phyloP scores from a whole-genome alignment of 2,329 filamentous ascomycete genomes.

The Colletotrichum cuscutae region DNA sequence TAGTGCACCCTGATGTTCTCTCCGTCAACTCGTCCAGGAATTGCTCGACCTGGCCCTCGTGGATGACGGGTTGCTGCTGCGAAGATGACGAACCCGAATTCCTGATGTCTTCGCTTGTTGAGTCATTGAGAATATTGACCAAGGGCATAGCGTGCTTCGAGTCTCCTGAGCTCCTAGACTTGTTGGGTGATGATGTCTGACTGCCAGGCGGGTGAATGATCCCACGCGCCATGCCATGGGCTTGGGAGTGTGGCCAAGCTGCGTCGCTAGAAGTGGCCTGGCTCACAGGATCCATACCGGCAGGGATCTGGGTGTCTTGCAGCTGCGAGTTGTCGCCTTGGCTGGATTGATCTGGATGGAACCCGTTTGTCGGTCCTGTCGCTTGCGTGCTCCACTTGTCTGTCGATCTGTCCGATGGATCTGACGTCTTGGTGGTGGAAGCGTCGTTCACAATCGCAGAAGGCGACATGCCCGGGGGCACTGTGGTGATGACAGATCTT shows the following conservation, averaged over 20 bases:
- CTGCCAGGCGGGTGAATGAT: conserved; percentile 46
- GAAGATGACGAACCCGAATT: conserved; percentile 34
- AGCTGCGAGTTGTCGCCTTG: conserved; percentile 52
- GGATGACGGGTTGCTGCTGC: conserved; percentile 52
- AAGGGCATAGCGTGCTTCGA: conserved; percentile 47
- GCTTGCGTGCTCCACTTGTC: conserved; percentile 76
- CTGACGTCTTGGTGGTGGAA: conserved; percentile 91
- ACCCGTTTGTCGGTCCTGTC: conserved; percentile 69
- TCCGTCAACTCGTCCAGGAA: conserved; percentile 73
- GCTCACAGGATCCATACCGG: conserved; percentile 45
- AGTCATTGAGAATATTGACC: conserved; percentile 54
- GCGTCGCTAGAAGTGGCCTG: conserved; percentile 63
- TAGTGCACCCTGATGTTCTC: conserved; percentile 79
- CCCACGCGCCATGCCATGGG: conserved; percentile 58
- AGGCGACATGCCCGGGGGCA: conserved; percentile 68
- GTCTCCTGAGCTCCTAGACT: conserved; percentile 42
- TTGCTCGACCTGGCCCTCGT: conserved; percentile 60
- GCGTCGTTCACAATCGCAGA: conserved; percentile 81
- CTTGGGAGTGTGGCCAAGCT: conserved; percentile 68
- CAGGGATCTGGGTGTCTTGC: conserved; percentile 63
- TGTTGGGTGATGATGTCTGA: conserved; percentile 50
- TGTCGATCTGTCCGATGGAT: conserved; percentile 72
- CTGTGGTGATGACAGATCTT: conserved; percentile 66
- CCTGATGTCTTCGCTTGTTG: conserved; percentile 46
- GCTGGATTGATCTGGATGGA: conserved; percentile 57